Conservation (phyloP, 768 basidiomycete genomes). For the Mycena galopus region DNA sequence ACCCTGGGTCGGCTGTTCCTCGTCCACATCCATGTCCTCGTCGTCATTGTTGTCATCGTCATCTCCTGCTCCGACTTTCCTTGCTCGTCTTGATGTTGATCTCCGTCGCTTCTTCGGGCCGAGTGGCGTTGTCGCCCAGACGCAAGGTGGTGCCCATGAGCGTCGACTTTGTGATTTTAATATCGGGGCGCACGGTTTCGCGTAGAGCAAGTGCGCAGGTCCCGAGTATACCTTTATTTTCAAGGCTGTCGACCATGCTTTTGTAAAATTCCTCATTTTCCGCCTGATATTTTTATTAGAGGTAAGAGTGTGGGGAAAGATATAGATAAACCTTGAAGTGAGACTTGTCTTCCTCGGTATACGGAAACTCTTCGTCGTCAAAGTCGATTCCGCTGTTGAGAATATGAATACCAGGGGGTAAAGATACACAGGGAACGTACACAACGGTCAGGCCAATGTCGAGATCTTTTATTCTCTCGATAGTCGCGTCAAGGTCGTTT, state of each 20-base stretch:
- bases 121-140: slow-evolving; percentile 80
- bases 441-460: slow-evolving; percentile 76
- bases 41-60: slow-evolving; percentile 54
- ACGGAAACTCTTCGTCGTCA: slow-evolving; percentile 78
- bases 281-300: slow-evolving; percentile 55
- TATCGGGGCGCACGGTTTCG: slow-evolving; percentile 71
- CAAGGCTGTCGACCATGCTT: slow-evolving; percentile 54
- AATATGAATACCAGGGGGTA: slow-evolving; percentile 8
- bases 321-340: slow-evolving; percentile 71
- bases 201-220: slow-evolving; percentile 76
- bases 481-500: slow-evolving; percentile 80
- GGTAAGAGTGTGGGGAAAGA: neutral
- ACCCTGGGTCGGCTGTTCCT: slow-evolving; percentile 40
- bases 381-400: slow-evolving; percentile 86
- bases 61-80: slow-evolving; percentile 52
- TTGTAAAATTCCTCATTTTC: slow-evolving; percentile 83
- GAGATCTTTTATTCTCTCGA: slow-evolving; percentile 70
- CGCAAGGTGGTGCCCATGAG: slow-evolving; percentile 75
- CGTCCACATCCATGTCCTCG: slow-evolving; percentile 43
- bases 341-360: slow-evolving; percentile 76
- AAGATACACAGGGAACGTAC: slow-evolving; percentile 56
- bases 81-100: slow-evolving; percentile 84
- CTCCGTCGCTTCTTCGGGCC: slow-evolving; percentile 79
- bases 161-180: slow-evolving; percentile 76
- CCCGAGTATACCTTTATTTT: slow-evolving; percentile 61